These are phyloP conservation scores for Penicillium nordicum DNA, from an alignment of 2,329 filamentous ascomycete genomes.

Conservation along the genomic window DNA sequence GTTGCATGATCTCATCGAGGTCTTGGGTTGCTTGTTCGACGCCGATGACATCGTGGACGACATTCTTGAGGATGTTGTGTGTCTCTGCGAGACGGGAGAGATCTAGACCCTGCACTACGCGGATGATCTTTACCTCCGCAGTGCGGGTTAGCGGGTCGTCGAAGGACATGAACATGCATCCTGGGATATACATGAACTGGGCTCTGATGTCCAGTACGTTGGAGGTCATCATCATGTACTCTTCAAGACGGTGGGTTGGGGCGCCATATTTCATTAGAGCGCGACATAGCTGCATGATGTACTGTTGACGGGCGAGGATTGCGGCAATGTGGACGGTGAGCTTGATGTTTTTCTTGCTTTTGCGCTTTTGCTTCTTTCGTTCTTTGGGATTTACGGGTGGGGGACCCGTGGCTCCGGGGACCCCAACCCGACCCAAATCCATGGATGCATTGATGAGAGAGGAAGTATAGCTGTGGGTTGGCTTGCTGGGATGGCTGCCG, in stretches of 20 bases:
- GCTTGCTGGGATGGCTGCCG: conserved; percentile 12
- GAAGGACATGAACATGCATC: conserved; percentile 54
- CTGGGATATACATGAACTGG: conserved; percentile 81
- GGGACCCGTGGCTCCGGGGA: conserved; percentile 22
- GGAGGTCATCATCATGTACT: conserved; percentile 85
- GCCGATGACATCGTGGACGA: conserved; percentile 43
- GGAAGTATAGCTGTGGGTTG: conserved; percentile 22
- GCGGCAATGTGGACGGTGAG: conserved; percentile 60
- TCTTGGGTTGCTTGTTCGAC: conserved; percentile 39
- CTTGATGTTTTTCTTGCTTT: conserved; percentile 42
- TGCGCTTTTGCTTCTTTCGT: conserved; percentile 36
- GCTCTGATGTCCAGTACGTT: conserved; percentile 80
- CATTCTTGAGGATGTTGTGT: conserved; percentile 44
- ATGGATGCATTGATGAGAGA: conserved; percentile 28
- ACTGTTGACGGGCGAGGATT: conserved; percentile 58
- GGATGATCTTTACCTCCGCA: conserved; percentile 44
- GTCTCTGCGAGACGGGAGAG: conserved; percentile 42
- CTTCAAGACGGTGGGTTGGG: conserved; percentile 50
- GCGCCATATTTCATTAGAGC: conserved; percentile 32
- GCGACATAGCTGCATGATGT: conserved; percentile 30
- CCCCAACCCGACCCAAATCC: conserved; percentile 24
- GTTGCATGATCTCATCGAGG: conserved; percentile 53
- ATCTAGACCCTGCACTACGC: conserved; percentile 40
- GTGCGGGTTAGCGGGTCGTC: conserved; percentile 49
- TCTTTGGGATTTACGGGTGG: conserved; percentile 18